Conservation (phyloP, 2,329 filamentous ascomycete genomes). For the Dactylellina haptotyla region DNA sequence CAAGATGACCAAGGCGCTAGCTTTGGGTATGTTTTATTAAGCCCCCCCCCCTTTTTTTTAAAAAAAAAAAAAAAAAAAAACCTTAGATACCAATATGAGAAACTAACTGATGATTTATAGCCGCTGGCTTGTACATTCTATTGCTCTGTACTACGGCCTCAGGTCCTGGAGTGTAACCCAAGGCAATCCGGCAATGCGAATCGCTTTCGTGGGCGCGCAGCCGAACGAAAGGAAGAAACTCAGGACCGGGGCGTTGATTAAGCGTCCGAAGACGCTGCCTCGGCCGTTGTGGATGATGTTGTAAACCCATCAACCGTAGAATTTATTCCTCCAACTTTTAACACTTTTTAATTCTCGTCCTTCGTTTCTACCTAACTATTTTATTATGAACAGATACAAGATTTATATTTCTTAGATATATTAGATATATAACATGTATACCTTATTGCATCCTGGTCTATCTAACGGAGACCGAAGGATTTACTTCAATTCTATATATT, state of each 20-base stretch:
- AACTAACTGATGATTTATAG: constrained; percentile 63
- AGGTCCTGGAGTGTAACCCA: constrained; percentile 82
- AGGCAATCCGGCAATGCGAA: constrained; percentile 75
- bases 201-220: constrained; percentile 78
- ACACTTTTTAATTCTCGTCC: not conserved
- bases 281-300: constrained; percentile 52
- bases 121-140: constrained; percentile 91
- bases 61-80: not conserved
- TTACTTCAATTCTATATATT: too few relatives aligned
- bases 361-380: not conserved
- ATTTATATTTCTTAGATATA: not conserved
- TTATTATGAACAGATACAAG: not conserved
- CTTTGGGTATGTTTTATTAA: constrained; percentile 80
- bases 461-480: too few relatives aligned
- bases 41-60: constrained; percentile 34
- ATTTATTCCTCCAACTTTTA: not conserved
- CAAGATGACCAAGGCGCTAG: constrained; percentile 79
- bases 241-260: constrained; percentile 31
- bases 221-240: constrained; percentile 33
- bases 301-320: not conserved
- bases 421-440: too few relatives aligned
- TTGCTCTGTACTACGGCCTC: constrained; percentile 90
- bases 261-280: constrained; percentile 27
- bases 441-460: too few relatives aligned
- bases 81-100: not conserved